These are phyloP conservation scores for Penstemon newberryi DNA, from an alignment of 257 asterid species.

Conservation along the genomic window DNA sequence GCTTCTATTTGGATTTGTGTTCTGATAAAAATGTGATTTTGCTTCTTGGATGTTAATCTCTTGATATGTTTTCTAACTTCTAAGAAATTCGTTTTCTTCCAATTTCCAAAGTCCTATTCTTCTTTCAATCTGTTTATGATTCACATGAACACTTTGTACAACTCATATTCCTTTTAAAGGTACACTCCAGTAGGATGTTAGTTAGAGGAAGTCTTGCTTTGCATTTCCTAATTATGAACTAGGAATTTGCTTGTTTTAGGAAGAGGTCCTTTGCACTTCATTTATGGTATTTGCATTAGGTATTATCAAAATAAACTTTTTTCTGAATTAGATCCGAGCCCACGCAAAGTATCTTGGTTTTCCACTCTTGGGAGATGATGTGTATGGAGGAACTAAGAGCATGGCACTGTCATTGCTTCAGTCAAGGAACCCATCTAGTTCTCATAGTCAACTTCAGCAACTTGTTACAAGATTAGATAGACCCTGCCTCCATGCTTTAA, in stretches of 20 bases:
- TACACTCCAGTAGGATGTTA: background rate
- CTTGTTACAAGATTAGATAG: slow-evolving; percentile 61
- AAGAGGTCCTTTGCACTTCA: background rate
- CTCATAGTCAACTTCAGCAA: slow-evolving; percentile 47
- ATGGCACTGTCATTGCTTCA: slow-evolving; percentile 81
- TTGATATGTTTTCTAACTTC: background rate
- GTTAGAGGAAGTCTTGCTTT: background rate
- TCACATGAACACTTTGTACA: background rate
- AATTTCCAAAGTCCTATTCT: background rate
- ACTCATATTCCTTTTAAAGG: background rate
- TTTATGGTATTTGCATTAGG: background rate
- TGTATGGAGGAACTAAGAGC: slow-evolving; percentile 91
- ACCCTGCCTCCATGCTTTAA: slow-evolving; percentile 91
- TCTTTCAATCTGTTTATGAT: background rate
- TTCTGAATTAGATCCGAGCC: slow-evolving; percentile 63
- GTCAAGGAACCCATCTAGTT: slow-evolving; percentile 48
- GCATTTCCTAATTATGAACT: background rate
- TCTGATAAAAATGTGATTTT: background rate
- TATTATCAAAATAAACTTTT: background rate
- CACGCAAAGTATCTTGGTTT: slow-evolving; percentile 89
- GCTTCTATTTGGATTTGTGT: too few species aligned
- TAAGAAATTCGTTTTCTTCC: background rate
- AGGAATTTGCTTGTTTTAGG: background rate
- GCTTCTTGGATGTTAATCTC: slow-evolving; percentile 14
- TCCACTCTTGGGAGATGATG: slow-evolving; percentile 95